Percentiles rank a stretch among this genome's conserved stretches.
phyloP scores from a whole-genome alignment of 2,329 filamentous ascomycete species.

The Xylaria sp. region DNA sequence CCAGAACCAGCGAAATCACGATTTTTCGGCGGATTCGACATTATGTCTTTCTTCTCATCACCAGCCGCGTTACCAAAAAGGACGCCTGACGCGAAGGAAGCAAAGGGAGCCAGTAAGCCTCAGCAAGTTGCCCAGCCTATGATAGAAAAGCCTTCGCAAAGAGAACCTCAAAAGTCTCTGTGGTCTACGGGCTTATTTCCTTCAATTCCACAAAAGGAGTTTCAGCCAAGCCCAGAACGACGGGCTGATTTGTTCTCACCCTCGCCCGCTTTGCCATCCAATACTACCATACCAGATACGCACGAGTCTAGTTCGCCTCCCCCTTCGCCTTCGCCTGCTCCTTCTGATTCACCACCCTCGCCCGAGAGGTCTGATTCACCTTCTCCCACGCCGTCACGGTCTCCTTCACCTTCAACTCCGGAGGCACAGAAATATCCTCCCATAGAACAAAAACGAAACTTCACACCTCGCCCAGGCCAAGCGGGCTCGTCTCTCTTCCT shows the following conservation, averaged over 20 bases:
- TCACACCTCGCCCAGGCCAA: constrained; percentile 47
- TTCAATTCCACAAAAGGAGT: constrained; percentile 40
- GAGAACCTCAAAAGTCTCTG: constrained; percentile 31
- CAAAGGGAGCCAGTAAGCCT: constrained; percentile 10
- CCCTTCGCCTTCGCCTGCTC: constrained; percentile 11
- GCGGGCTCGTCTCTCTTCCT: constrained; percentile 43
- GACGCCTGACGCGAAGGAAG: constrained; percentile 11
- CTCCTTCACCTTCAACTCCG: constrained; percentile 34
- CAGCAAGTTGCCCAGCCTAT: constrained; percentile 16
- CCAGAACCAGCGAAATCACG: constrained; percentile 28
- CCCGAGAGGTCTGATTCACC: constrained; percentile 5
- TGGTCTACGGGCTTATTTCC: constrained; percentile 38
- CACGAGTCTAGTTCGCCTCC: constrained; percentile 16
- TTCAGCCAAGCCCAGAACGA: constrained; percentile 37
- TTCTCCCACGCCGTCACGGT: constrained; percentile 12
- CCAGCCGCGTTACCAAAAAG: constrained; percentile 46
- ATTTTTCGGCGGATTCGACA: constrained; percentile 45
- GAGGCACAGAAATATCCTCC: constrained; percentile 39
- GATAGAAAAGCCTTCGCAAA: constrained; percentile 23
- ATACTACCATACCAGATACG: constrained; percentile 32
- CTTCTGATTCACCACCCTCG: constrained; percentile 12
- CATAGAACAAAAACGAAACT: constrained; percentile 52
- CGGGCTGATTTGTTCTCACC: constrained; percentile 44
- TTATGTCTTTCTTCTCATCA: constrained; percentile 62
- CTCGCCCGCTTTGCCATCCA: constrained; percentile 25